Evolutionary conservation across 257 asterid species (phyloP).

Genomic region (Nicotiana tomentosiformis): DNA sequence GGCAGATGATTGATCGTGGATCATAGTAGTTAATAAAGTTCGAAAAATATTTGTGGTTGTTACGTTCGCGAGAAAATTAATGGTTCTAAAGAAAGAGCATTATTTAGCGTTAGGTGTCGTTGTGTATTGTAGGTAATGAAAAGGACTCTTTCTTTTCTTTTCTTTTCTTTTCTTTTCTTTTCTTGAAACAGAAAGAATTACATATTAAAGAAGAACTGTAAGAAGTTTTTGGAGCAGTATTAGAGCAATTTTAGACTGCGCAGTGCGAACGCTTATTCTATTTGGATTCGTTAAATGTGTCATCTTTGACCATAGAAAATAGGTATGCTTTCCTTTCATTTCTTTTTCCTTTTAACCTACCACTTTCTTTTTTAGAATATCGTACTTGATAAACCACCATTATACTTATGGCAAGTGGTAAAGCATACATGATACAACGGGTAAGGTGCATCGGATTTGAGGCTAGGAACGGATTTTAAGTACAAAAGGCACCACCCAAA

Average conservation of each 20-base stretch:
- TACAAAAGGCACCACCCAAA: no score
- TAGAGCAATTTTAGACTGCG: background rate
- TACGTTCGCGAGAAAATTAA: background rate
- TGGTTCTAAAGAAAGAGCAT: background rate
- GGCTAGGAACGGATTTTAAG: no score
- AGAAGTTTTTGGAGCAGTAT: background rate
- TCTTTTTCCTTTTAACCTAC: no score
- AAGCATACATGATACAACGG: no score
- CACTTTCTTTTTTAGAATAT: no score
- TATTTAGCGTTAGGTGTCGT: background rate
- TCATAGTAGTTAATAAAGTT: background rate
- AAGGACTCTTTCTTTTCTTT: background rate
- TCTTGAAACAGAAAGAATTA: background rate
- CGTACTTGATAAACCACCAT: no score
- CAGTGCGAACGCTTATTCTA: background rate
- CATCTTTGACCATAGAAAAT: no score
- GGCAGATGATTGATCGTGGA: background rate
- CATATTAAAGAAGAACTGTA: background rate
- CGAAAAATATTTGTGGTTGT: background rate
- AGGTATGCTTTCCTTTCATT: no score
- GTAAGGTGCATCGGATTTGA: no score
- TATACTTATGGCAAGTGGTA: no score
- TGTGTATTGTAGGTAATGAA: background rate
- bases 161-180: no score
- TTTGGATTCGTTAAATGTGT: background rate